Evolutionary conservation across 2,329 filamentous ascomycete species (phyloP).

Genomic region (Nemania serpens): DNA sequence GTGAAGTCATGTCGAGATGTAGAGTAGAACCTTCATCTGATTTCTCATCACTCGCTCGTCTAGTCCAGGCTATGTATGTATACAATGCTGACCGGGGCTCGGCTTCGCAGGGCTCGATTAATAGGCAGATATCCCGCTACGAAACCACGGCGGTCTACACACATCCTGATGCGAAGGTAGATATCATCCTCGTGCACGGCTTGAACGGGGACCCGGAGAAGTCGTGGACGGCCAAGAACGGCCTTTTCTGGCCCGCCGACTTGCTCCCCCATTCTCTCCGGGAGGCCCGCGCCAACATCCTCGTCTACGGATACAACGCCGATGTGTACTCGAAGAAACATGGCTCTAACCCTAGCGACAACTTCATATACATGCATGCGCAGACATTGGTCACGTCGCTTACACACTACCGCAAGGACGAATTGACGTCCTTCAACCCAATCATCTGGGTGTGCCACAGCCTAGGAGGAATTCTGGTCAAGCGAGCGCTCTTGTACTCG

Average conservation of each 20-base stretch:
- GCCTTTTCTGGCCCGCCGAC: constrained; percentile 71
- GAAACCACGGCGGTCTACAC: constrained; percentile 64
- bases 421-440: constrained; percentile 62
- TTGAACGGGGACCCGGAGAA: constrained; percentile 67
- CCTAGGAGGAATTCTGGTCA: constrained; percentile 73
- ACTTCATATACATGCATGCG: constrained; percentile 72
- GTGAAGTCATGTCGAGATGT: too few relatives aligned
- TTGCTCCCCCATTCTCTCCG: constrained; percentile 66
- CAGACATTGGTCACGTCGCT: constrained; percentile 69
- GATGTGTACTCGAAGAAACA: constrained; percentile 59
- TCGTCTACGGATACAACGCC: constrained; percentile 78
- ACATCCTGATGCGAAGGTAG: constrained; percentile 62
- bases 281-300: constrained; percentile 62
- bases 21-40: too few relatives aligned
- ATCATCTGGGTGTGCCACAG: constrained; percentile 80
- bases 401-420: constrained; percentile 64
- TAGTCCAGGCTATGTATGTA: too few relatives aligned
- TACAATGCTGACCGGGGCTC: constrained; percentile 24
- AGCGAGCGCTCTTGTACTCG: constrained; percentile 70
- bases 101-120: constrained; percentile 51
- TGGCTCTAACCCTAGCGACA: constrained; percentile 63
- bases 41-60: too few relatives aligned
- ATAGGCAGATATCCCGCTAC: constrained; percentile 57
- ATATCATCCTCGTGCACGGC: constrained; percentile 74
- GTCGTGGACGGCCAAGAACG: constrained; percentile 64